Evolutionary conservation across 2,329 filamentous ascomycete genomes (phyloP).

Genomic region (Colletotrichum orbiculare): DNA sequence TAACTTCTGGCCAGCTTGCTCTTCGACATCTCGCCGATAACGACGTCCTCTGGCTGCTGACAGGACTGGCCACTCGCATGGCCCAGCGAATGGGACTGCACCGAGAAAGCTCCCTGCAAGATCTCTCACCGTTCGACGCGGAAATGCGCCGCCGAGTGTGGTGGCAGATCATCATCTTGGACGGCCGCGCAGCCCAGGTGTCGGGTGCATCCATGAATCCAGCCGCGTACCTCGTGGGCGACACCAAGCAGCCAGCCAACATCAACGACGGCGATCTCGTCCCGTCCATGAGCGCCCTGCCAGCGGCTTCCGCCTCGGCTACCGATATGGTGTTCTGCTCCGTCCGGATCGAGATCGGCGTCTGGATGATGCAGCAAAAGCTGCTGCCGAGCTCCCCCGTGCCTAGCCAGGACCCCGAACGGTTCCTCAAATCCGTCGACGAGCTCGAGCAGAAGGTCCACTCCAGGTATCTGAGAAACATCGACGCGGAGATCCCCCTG

Average conservation of each 20-base stretch:
- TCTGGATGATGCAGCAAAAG: constrained; percentile 24
- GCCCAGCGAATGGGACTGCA: constrained; percentile 76
- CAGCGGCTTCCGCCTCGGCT: constrained; percentile 45
- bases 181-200: constrained; percentile 60
- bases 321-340: constrained; percentile 30
- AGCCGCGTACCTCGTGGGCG: constrained; percentile 50
- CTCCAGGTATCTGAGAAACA: not conserved
- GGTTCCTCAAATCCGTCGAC: constrained; percentile 10
- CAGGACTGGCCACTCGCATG: constrained; percentile 70
- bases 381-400: not conserved
- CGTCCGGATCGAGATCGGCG: constrained; percentile 20
- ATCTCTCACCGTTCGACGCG: constrained; percentile 69
- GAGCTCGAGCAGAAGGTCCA: constrained; percentile 7
- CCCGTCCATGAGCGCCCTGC: constrained; percentile 50
- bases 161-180: constrained; percentile 72
- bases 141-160: constrained; percentile 75
- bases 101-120: constrained; percentile 66
- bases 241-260: constrained; percentile 64
- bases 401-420: too few species aligned
- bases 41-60: constrained; percentile 70
- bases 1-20: constrained; percentile 53
- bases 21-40: constrained; percentile 67
- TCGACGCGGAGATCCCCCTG: constrained; percentile 7
- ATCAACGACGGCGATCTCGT: constrained; percentile 69
- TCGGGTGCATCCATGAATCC: constrained; percentile 54